Evolutionary conservation across 768 basidiomycete species (phyloP), one percentile per base, ranked within the genome.

Genomic region (Mrakia blollopis): DNA sequence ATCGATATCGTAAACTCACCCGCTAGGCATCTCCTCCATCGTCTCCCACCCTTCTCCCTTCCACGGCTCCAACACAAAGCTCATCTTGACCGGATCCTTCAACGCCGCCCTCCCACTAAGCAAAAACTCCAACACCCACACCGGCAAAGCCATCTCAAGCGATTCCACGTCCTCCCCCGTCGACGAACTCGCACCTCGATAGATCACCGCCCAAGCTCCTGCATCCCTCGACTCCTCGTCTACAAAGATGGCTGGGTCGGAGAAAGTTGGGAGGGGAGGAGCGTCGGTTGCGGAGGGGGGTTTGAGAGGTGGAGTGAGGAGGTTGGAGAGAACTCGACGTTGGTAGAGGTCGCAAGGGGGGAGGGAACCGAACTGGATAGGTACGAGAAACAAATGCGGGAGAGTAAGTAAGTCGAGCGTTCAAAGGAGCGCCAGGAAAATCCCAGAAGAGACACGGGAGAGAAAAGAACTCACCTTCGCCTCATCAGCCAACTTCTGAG

Each of bases 51-150:
- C 86, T 39, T 86, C 86, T 0, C 87, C 86, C 72, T 90, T 87
- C 88, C 88, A 92, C 1, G 95, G 94, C 78, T 95, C 85, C 52
- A 99, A 84, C 28, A 96, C 88, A 82, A 98, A 99, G 80, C 93
- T 92, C 62, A 98, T 82, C 85, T 98, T 99, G 72, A 87, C 85
- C 18, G 89, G 87, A 0, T 81, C 80, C 65, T 81, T 81, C 65
- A 79, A 86, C 81, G 37, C 86, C 79, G 21, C 87, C 84, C 74
- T 89, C 79, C 91, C 91, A 21, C 89, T 84, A 54, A 98, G 86
- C 54, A 98, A 84, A 80, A 91, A 96, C 82, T 98, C 93, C 71
- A 93, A 85, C 68, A 97, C 84, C 96, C 96, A 98, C 79, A 89
- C 81, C 4, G 96, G 96, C 86, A 93, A 89, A 54, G 85, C 87